These are phyloP conservation scores for Sarocladiaceae sp. DNA, from an alignment of 2,329 filamentous ascomycete genomes.

Conservation along the genomic window DNA sequence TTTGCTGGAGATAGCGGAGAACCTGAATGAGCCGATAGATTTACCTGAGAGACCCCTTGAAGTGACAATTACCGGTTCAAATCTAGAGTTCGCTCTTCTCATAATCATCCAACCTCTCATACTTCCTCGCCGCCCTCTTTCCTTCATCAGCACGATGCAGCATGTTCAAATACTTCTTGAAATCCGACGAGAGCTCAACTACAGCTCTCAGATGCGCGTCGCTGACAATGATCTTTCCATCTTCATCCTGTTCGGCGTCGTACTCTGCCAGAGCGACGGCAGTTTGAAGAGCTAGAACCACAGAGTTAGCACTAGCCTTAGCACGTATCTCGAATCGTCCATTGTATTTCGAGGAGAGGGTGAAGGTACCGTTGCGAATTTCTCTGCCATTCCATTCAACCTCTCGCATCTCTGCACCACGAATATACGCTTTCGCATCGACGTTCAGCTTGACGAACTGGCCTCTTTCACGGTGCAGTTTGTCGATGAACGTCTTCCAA, in stretches of 20 bases:
- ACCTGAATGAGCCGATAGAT: too few species aligned
- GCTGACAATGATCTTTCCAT: slow-evolving; percentile 20
- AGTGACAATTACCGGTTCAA: too few species aligned
- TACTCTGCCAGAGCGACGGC: slow-evolving; percentile 26
- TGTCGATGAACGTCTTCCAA: slow-evolving; percentile 6
- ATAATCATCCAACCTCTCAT: slow-evolving; percentile 11
- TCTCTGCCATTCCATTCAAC: slow-evolving; percentile 21
- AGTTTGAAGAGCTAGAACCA: slow-evolving; percentile 28
- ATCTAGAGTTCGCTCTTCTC: not conserved
- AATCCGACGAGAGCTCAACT: slow-evolving; percentile 22
- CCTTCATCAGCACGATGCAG: slow-evolving; percentile 12
- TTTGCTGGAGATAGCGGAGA: too few species aligned
- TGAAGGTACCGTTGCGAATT: slow-evolving; percentile 22
- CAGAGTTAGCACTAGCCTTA: too few species aligned
- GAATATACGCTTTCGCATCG: slow-evolving; percentile 15
- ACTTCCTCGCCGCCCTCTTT: slow-evolving; percentile 11
- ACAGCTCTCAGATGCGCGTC: slow-evolving; percentile 22
- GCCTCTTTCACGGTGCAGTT: not conserved
- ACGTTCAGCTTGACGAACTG: not conserved
- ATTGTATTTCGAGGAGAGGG: not conserved
- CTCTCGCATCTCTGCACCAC: slow-evolving; percentile 14
- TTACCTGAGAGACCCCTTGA: too few species aligned
- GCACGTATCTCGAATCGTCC: not conserved
- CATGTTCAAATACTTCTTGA: slow-evolving; percentile 20
- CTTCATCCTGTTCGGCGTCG: slow-evolving; percentile 18